phyloP scores from a whole-genome alignment of 345 rosid genomes.

The Noccaea caerulescens region DNA sequence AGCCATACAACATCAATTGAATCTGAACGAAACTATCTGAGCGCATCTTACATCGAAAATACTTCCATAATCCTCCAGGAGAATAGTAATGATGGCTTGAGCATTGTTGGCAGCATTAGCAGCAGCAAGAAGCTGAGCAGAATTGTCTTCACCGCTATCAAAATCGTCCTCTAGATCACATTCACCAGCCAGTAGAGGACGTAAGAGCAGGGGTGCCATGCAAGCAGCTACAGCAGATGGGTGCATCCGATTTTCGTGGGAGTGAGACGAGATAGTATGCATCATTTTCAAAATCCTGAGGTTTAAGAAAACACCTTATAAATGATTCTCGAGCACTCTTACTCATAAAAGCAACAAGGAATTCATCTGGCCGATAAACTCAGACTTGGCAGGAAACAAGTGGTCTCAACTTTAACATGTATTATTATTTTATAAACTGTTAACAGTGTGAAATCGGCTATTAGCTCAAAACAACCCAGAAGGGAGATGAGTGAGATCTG shows the following conservation, averaged over 20 bases:
- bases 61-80: conserved; percentile 86
- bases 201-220: conserved; percentile 98
- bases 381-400: conserved; percentile 20
- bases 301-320: conserved; percentile 17
- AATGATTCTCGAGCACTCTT: conserved; percentile 19
- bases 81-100: conserved; percentile 80
- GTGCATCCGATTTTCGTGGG: conserved; percentile 91
- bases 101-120: conserved; percentile 98
- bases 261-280: conserved; percentile 79
- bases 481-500: conserved; percentile 20
- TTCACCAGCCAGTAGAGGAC: conserved; percentile 93
- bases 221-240: conserved; percentile 99
- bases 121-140: conserved; percentile 99
- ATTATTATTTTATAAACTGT: neutral
- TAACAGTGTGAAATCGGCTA: neutral
- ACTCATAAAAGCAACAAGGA: conserved; percentile 20
- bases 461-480: conserved; percentile 10
- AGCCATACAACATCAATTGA: conserved; percentile 3
- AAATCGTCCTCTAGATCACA: conserved; percentile 94
- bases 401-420: conserved; percentile 20
- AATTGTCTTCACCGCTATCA: conserved; percentile 78
- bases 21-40: conserved; percentile 21
- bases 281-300: conserved; percentile 92
- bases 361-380: conserved; percentile 1
- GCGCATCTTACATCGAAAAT: conserved; percentile 80